A percentile compares a stretch with the other conserved stretches of the same genome.
Conservation (phyloP, 2,329 filamentous ascomycete species). For the Pseudocercospora crystallina region DNA sequence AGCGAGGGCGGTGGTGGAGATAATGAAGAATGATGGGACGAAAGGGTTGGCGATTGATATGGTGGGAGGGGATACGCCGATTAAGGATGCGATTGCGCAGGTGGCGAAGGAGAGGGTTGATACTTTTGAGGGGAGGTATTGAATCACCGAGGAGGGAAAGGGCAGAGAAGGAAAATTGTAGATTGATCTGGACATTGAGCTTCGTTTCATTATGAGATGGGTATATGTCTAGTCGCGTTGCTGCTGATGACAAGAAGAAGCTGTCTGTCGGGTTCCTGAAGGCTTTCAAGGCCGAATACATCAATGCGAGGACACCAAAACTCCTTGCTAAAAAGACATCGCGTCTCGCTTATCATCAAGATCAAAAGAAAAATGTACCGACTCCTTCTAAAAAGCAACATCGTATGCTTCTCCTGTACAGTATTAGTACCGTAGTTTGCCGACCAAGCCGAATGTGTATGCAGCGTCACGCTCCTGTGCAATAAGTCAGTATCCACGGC, state of each 20-base stretch:
- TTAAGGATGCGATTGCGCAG: slow-evolving; percentile 41
- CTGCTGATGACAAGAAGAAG: no score
- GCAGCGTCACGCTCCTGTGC: slow-evolving; percentile 49
- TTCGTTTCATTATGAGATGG: neutral
- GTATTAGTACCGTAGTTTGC: slow-evolving; percentile 49
- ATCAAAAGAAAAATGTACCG: no score
- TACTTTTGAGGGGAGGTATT: slow-evolving; percentile 38
- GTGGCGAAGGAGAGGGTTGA: slow-evolving; percentile 40
- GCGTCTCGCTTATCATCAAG: no score
- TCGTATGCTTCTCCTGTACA: neutral
- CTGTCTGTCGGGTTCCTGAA: no score
- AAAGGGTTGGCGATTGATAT: slow-evolving; percentile 47
- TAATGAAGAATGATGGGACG: slow-evolving; percentile 53
- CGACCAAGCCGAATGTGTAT: slow-evolving; percentile 50
- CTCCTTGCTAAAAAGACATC: no score
- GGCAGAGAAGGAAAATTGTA: neutral
- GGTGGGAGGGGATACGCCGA: slow-evolving; percentile 41
- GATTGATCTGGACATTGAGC: neutral
- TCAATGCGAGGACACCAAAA: no score
- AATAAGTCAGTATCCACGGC: slow-evolving; percentile 9
- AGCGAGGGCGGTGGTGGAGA: slow-evolving; percentile 56
- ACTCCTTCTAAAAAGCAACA: no score
- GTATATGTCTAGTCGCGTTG: slow-evolving; percentile 1
- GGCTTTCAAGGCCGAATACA: no score
- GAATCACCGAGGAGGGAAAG: neutral